Evolutionary conservation across 768 basidiomycete genomes (phyloP).

Genomic region (Tephrocybe sp.): DNA sequence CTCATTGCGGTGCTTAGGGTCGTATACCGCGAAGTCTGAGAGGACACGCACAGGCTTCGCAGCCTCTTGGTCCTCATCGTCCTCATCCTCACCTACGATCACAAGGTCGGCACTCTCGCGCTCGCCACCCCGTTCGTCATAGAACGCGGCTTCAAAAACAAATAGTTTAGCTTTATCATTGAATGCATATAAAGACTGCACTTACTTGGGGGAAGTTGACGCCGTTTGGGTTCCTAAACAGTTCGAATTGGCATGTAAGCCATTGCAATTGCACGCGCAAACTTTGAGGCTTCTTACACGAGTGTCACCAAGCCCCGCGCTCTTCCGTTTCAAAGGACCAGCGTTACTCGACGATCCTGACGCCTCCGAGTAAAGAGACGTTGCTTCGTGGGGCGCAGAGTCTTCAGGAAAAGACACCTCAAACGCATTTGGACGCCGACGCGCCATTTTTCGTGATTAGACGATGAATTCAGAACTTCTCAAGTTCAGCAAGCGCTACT

Average conservation of each 20-base stretch:
- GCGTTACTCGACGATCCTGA: not conserved
- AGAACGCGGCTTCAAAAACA: constrained; percentile 35
- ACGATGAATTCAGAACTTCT: no score
- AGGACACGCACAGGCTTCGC: constrained; percentile 59
- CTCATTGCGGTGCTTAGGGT: constrained; percentile 43
- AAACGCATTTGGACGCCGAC: constrained; percentile 51
- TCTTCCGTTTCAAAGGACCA: constrained; percentile 21
- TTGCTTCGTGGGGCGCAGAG: constrained; percentile 3
- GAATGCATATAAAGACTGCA: not conserved
- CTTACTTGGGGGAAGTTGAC: constrained; percentile 21
- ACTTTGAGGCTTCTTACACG: constrained; percentile 17
- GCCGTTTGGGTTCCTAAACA: constrained; percentile 26
- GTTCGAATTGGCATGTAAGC: not conserved
- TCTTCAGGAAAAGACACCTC: constrained; percentile 55
- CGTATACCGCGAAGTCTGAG: constrained; percentile 60
- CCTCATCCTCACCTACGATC: constrained; percentile 33
- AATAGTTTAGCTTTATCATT: not conserved
- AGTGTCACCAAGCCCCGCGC: constrained; percentile 12
- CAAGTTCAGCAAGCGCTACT: no score
- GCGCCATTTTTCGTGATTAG: constrained; percentile 30
- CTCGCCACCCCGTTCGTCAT: constrained; percentile 31
- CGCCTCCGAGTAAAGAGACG: constrained; percentile 2
- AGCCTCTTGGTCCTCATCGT: constrained; percentile 31
- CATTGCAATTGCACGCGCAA: not conserved
- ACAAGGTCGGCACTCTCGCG: constrained; percentile 35